Conservation (phyloP, 139 green algal species). For the Coelastrella sp. region DNA sequence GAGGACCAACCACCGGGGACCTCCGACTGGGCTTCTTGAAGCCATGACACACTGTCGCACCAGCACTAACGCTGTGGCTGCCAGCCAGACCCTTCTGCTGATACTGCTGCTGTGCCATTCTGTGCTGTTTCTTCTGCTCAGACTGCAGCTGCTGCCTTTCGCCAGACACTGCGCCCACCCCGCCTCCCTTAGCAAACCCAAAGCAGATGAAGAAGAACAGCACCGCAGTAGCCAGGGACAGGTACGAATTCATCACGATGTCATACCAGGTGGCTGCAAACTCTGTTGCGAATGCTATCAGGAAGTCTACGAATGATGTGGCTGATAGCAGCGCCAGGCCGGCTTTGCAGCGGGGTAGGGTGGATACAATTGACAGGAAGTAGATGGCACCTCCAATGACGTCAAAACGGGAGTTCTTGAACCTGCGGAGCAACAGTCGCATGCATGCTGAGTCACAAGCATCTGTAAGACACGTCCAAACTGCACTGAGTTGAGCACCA, state of each 20-base stretch:
- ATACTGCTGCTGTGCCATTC: background rate
- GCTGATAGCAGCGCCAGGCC: conserved; percentile 6
- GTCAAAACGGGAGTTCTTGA: conserved; percentile 79
- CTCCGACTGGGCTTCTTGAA: background rate
- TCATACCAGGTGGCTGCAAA: conserved; percentile 42
- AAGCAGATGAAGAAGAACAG: conserved; percentile 61
- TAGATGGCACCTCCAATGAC: conserved; percentile 89
- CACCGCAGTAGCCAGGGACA: conserved; percentile 66
- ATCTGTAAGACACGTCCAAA: no score
- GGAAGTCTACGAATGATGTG: conserved; percentile 31
- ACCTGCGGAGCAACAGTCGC: conserved; percentile 9
- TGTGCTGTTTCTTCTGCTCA: background rate
- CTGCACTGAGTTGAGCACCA: background rate
- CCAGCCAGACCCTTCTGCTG: background rate
- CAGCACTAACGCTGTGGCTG: conserved; percentile 25
- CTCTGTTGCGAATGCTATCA: background rate
- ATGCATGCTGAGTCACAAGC: background rate
- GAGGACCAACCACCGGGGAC: conserved; percentile 28
- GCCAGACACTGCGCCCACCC: conserved; percentile 63
- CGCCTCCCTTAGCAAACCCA: conserved; percentile 70
- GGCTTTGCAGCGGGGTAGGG: conserved; percentile 79
- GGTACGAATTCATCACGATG: conserved; percentile 73
- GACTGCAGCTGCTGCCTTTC: conserved; percentile 39
- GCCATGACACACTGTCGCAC: conserved; percentile 22
- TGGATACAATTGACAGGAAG: conserved; percentile 88